Evolutionary conservation across 2,329 filamentous ascomycete genomes (phyloP), one percentile per base, ranked within the genome.

Genomic region (Aspergillus quadrilineatus): DNA sequence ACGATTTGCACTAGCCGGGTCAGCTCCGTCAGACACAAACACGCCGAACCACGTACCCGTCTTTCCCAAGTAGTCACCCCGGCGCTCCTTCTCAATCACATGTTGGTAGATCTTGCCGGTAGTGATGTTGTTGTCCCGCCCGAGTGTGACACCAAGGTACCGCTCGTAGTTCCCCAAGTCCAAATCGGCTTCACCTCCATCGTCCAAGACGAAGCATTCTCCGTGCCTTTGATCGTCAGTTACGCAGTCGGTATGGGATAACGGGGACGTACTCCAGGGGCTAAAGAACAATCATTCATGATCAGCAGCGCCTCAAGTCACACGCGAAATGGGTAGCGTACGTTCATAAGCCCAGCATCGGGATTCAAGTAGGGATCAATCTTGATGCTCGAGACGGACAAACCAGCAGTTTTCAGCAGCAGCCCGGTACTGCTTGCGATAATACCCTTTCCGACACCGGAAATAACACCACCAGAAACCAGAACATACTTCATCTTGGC

Each of bases 21-120:
- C 54, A 59, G 54, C 49, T 22, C 29, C 50, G 22, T n/a, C 7
- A 15, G 6, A 10, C 36, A 28, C 32, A 6, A 22, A 17, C 6
- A n/a, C 12, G 15, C 15, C 10, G 37, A 17, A 32, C 2, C 15
- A 53, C 54, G 28, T 26, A 55, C 52, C 57, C 15, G 92, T 92
- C 73, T 89, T 87, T 63, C 93, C 93, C 10, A 97, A 83, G 68
- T 96, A 97, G 71, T 94, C 87, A 54, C 86, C 86, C 60, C 78
- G 77, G 62, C 86, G 79, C 75, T 89, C 86, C 60, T 85, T 85
- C 68, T 92, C 85, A 67, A 96, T 92, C 53, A 97, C 92, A 67
- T 89, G 85, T 69, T 90, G 83, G 77, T 97, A 97, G 65, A 97
- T 91, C 80, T 97, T 97, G 70, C 94, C 94, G 5, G 93, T 96